Base-by-base conservation (phyloP, 768 basidiomycete genomes). In the Aureoboletus auriporus region DNA sequence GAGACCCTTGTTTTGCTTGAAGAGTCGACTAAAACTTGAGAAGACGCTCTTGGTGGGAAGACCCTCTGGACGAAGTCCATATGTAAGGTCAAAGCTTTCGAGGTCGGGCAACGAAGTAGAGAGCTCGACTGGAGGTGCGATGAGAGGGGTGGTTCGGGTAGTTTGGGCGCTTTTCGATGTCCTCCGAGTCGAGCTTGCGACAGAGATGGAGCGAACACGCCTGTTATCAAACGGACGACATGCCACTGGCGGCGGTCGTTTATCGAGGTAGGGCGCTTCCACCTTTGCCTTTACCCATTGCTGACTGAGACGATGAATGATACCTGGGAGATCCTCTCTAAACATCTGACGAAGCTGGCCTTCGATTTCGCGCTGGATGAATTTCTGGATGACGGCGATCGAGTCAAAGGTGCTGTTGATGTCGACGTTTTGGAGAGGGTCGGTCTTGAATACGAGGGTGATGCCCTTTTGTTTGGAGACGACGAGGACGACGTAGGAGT, bases 401-500 rank as follows among this genome's bases (percentile, higher is more conserved):
- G 91, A 93, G 69, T 99, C 96, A 61, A 99, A 99, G 3, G 94
- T 97, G 66, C 87, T 89, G 69, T 89, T 93, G 64, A 99, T 98
- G 63, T 98, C 91, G 45, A 99, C 93, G 56, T 92, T 90, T 70
- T 99, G 93, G 34, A 99, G 78, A 2, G 96, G 96, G 69, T 99
- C 96, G 31, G 96, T 98, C 73, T 98, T 98, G 82, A 99, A 99
- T 23, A 98, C 96, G 45, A 99, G 83, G 1, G 96, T 98, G 64
- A 98, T 97, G 37, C 96, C 96, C 63, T 97, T 97, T 65, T 93
- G 91, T 57, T 91, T 89, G 23, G 94, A 97, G 49, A 99, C 91
- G 59, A 98, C 94, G 49, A 99, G 83, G 55, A 98, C 94, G 59
- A 99, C 89, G 62, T 97, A 97, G 29, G 95, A 96, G 58, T 83